These are phyloP conservation scores for Dalbergia cochinchinensis DNA, from an alignment of 306 rosid genomes.

Conservation along the genomic window DNA sequence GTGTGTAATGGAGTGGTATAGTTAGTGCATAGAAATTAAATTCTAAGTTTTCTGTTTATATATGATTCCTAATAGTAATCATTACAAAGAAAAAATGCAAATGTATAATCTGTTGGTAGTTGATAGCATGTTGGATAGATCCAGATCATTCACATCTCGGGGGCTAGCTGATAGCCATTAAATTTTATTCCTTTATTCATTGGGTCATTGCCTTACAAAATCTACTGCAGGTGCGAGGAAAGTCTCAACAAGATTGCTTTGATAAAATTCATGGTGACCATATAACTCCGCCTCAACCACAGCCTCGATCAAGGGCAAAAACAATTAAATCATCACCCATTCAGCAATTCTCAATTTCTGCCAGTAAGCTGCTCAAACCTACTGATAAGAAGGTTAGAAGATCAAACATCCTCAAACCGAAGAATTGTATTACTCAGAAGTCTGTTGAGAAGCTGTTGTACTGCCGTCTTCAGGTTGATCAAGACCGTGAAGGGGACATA, in stretches of 20 bases:
- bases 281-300: conserved; percentile 72
- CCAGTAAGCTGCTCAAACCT: conserved; percentile 71
- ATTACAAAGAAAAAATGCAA: neutral
- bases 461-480: conserved; percentile 51
- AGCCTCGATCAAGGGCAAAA: conserved; percentile 69
- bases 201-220: conserved; percentile 38
- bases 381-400: conserved; percentile 46
- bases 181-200: conserved; percentile 24
- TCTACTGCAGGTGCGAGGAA: conserved; percentile 81
- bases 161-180: neutral
- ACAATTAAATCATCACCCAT: conserved; percentile 57
- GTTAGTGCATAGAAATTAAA: no score
- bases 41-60: neutral
- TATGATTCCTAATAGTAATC: neutral
- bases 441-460: conserved; percentile 59
- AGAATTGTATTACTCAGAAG: conserved; percentile 60
- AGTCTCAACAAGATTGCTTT: conserved; percentile 93
- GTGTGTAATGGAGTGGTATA: no score
- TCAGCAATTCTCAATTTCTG: conserved; percentile 62
- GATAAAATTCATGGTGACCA: conserved; percentile 70
- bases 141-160: neutral
- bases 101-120: conserved; percentile 20
- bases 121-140: conserved; percentile 19
- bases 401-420: conserved; percentile 52
- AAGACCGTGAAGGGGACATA: conserved; percentile 68